Base-by-base conservation (phyloP, 352 stramenopile genomes). In the Sclerospora graminicola region DNA sequence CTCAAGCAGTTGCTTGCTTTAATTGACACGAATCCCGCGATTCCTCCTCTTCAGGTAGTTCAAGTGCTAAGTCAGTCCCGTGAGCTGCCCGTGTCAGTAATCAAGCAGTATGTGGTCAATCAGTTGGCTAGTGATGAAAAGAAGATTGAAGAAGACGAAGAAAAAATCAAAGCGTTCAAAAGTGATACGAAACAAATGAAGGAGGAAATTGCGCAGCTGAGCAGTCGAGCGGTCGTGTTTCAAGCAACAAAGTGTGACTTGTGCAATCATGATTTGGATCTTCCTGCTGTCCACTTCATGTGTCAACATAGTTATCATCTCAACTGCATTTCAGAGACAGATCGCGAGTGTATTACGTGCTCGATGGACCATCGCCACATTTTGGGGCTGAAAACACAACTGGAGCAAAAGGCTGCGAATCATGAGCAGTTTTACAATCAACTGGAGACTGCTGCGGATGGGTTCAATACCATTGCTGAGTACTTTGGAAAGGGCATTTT, bases 401-500 rank as follows among this genome's bases (percentile, higher is more conserved):
- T 93, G 5, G 76, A 92, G 39, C 74, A 89, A 49, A 92, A 91
- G 41, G 81, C 84, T 15, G 68, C 72, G 15, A 93, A 95, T 51
- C 84, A 96, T 62, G 86, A 96, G 45, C 78, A 94, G 64, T 96
- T 96, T 45, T 96, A 89, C 73, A 92, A 93, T 45, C 82, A 96
- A 38, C 64, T 96, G 2, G 84, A 96, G 56, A 92, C 80, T 0
- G 74, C 80, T 0, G 72, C 79, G 10, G 82, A 95, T 36, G 84
- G 84, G 9, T 96, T 96, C 52, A 66, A 92, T 51, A 88, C 77
- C 5, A 88, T 96, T 40, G 84, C 84, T 19, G 80, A 93, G 51
- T 96, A 94, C 63, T 95, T 96, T 73, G 84, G 83, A 36, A 96
- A 96, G 63, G 84, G 85, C 27, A 90, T 96, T 48, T 93, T 96